phyloP scores from a whole-genome alignment of 257 asterid genomes.

The Nicotiana benthamiana region DNA sequence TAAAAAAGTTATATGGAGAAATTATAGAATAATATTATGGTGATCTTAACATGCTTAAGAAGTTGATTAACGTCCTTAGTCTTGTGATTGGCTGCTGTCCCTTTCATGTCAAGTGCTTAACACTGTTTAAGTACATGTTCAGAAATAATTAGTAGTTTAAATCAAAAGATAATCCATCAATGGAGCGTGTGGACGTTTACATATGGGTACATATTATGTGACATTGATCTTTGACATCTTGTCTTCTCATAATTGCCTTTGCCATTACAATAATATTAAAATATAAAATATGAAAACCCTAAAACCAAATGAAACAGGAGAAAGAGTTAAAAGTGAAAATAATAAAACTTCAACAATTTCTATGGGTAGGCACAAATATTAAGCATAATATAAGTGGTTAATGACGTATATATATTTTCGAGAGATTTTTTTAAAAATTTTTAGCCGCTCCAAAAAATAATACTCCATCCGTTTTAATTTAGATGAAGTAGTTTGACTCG shows the following conservation, averaged over 20 bases:
- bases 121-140: not conserved
- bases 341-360: too few relatives aligned
- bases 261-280: not conserved
- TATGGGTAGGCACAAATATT: too few relatives aligned
- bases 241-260: not conserved
- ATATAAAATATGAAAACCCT: not conserved
- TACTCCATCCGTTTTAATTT: too few relatives aligned
- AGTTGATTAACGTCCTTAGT: not conserved
- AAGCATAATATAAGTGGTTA: too few relatives aligned
- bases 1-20: not conserved
- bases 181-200: slow-evolving; percentile 4
- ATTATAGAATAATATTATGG: not conserved
- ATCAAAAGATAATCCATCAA: not conserved
- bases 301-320: too few relatives aligned
- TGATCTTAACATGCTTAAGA: not conserved
- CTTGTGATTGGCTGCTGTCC: not conserved
- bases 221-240: slow-evolving; percentile 11
- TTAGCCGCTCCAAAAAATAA: too few relatives aligned
- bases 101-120: slow-evolving; percentile 4
- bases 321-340: too few relatives aligned
- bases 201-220: not conserved
- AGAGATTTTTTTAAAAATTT: too few relatives aligned
- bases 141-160: not conserved
- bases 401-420: too few relatives aligned
- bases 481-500: too few relatives aligned